phyloP scores from a whole-genome alignment of 75 land plant genomes.

The Larix kaempferi region DNA sequence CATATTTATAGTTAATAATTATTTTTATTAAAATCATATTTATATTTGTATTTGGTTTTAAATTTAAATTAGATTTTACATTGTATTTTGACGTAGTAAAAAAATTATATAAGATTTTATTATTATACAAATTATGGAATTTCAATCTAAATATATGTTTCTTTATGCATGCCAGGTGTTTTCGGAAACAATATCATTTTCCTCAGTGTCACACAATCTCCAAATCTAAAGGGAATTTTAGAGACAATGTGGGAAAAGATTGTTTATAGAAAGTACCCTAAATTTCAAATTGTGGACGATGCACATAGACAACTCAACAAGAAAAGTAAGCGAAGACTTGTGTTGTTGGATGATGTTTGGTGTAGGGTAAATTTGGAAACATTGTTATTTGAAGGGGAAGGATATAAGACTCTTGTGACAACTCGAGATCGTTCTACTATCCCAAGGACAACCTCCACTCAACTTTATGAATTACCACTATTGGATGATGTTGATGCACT shows the following conservation, averaged over 20 bases:
- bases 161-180: too few species aligned
- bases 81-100: too few species aligned
- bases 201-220: slow-evolving; percentile 50
- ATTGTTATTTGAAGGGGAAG: slow-evolving; percentile 23
- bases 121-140: too few species aligned
- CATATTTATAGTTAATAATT: too few species aligned
- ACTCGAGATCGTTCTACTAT: slow-evolving; percentile 26
- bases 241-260: slow-evolving; percentile 24
- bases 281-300: too few species aligned
- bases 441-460: slow-evolving; percentile 10
- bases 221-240: slow-evolving; percentile 5
- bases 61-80: too few species aligned
- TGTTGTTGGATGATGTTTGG: slow-evolving; percentile 64
- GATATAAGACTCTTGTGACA: slow-evolving; percentile 35
- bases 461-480: slow-evolving; percentile 27
- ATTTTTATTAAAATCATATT: too few species aligned
- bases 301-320: too few species aligned
- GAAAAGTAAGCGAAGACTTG: not conserved
- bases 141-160: too few species aligned
- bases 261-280: too few species aligned
- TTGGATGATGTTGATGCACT: slow-evolving; percentile 50
- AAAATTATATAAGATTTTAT: too few species aligned
- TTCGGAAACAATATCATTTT: slow-evolving; percentile 11
- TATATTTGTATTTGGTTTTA: too few species aligned
- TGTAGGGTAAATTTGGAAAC: slow-evolving; percentile 28